Base-by-base conservation (phyloP, 495 filamentous ascomycete species). In the Chaetomium tenue region DNA sequence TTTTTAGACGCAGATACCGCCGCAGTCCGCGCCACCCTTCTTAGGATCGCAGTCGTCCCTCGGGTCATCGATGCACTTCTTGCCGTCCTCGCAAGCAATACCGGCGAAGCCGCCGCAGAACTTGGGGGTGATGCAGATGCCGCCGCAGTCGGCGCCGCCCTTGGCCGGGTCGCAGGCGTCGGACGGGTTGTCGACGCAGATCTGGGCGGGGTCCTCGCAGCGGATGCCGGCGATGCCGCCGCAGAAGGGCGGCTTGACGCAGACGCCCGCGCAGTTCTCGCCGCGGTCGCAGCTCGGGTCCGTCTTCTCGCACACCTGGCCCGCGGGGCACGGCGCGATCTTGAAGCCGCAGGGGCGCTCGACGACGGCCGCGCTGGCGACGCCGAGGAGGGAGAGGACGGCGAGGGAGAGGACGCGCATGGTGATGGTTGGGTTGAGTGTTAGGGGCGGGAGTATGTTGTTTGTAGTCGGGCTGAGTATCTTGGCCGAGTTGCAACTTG, bases 91-190 rank as follows among this genome's bases (percentile, higher is more conserved):
- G 64, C 74, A 76, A 5, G 0, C 22, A 25, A 70, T 52, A n/a
- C 67, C 74, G 2, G 68, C 69, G 12, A 76, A 63, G 9, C 74
- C 74, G 7, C 74, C 72, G 40, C 74, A 76, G 40, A 76, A 69
- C 15, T 46, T 26, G 20, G 70, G 61, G 61, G 58, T 55, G 26
- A 76, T 69, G 48, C 74, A 76, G 58, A 74, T 74, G 23, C 71
- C 70, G 54, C 73, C 72, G 61, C 74, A 76, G 16, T 67, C 70
- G 66, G 71, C 67, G 5, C 71, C 72, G 23, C 51, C 47, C 20
- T 30, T 30, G 40, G 65, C 64, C 0, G 73, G 72, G 46, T 50
- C 44, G 16, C 44, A 47, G 4, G 5, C 44, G 44, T 47, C 44
- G 16, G 16, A 11, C 16, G 46, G 46, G 57, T 74, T 67, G 25